Conservation (phyloP, 106 monocot genomes). For the Dendrobium nobile region DNA sequence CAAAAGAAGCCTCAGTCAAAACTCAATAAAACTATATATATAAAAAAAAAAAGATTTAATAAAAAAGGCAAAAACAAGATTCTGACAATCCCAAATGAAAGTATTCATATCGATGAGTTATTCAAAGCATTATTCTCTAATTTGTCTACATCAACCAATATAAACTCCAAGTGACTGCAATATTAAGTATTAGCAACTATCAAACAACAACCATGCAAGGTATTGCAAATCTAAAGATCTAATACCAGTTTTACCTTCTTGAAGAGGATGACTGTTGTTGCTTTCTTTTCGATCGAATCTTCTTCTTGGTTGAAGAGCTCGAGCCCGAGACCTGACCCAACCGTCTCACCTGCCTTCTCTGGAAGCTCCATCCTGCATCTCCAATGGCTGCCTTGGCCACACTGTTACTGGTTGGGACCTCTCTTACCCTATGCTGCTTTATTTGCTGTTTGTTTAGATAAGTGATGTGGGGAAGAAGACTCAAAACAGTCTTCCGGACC, state of each 20-base stretch:
- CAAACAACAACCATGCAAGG: background rate
- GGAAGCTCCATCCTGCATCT: constrained; percentile 15
- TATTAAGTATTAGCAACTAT: background rate
- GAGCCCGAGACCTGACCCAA: constrained; percentile 17
- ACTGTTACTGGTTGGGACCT: constrained; percentile 33
- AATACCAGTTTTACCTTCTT: constrained; percentile 10
- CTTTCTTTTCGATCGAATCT: constrained; percentile 16
- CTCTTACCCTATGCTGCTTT: constrained; percentile 49
- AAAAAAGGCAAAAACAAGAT: no score
- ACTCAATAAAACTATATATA: no score
- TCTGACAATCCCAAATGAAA: no score
- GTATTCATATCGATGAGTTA: background rate
- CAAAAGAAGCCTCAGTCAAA: no score
- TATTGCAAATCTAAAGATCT: background rate
- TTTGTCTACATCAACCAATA: background rate
- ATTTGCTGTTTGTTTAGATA: constrained; percentile 76
- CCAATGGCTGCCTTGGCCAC: constrained; percentile 72
- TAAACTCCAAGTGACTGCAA: background rate
- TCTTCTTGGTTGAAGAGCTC: constrained; percentile 12
- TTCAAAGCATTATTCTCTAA: background rate
- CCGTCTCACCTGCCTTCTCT: constrained; percentile 29
- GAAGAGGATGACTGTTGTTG: constrained; percentile 11
- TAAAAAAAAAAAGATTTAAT: no score
- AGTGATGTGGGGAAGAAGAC: constrained; percentile 56
- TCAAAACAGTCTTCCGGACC: constrained; percentile 42